These are phyloP conservation scores for Coffea humblotiana DNA, from an alignment of 305 asterid species.

Conservation along the genomic window DNA sequence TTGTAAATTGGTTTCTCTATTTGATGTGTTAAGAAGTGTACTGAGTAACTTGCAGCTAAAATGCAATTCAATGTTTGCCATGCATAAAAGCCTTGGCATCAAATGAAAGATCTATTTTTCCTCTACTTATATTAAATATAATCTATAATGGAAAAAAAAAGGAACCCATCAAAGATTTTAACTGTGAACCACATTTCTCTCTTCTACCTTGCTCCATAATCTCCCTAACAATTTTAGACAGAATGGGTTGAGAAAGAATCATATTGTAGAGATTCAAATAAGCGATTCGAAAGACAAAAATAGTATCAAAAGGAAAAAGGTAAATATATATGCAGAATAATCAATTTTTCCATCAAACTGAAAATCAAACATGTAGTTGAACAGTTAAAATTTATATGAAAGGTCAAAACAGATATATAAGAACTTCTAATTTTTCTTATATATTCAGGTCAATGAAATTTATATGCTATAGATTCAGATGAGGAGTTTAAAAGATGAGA, in stretches of 20 bases:
- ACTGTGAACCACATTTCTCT: background rate
- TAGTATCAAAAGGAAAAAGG: too few relatives aligned
- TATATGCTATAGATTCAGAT: too few relatives aligned
- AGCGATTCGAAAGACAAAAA: background rate
- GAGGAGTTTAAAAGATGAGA: background rate
- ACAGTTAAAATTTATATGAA: background rate
- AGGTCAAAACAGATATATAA: background rate
- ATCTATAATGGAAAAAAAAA: constrained; percentile 23
- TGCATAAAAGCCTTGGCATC: constrained; percentile 34
- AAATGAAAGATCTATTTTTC: constrained; percentile 46
- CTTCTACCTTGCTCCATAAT: background rate
- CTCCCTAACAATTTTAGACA: too few relatives aligned
- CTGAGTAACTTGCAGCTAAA: constrained; percentile 52
- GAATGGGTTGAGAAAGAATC: too few relatives aligned
- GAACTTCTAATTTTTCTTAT: too few relatives aligned
- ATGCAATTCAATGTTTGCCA: constrained; percentile 46
- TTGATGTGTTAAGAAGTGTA: constrained; percentile 16
- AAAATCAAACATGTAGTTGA: background rate
- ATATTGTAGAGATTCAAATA: too few relatives aligned
- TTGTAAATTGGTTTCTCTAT: background rate
- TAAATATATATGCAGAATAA: too few relatives aligned
- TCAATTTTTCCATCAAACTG: too few relatives aligned
- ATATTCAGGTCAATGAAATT: background rate
- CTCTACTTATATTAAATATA: constrained; percentile 44
- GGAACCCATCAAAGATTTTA: background rate